These are phyloP conservation scores for Syzygium grande DNA, from an alignment of 345 rosid species.

Conservation along the genomic window DNA sequence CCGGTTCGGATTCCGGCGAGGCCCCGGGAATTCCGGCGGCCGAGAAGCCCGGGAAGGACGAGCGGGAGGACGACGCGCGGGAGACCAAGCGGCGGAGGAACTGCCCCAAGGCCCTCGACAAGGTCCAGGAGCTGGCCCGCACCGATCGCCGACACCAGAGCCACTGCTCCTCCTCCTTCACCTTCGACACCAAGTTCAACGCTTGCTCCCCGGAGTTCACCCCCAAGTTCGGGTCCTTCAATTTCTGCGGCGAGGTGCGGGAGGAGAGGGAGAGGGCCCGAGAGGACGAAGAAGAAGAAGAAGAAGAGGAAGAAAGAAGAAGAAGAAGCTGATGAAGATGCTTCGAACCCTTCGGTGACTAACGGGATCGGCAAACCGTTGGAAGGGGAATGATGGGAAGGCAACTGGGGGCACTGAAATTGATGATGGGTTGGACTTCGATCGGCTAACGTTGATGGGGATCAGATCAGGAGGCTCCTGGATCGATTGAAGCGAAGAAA, in stretches of 20 bases:
- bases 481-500: not conserved
- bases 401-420: not conserved
- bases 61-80: not conserved
- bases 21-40: not conserved
- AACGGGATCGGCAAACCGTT: not conserved
- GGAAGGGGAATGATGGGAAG: not conserved
- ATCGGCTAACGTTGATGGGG: not conserved
- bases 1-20: not conserved
- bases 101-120: slow-evolving; percentile 1
- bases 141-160: not conserved
- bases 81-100: not conserved
- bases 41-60: not conserved
- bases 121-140: not conserved
- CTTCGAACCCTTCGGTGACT: not conserved
- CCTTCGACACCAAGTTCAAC: slow-evolving; percentile 1
- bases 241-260: not conserved
- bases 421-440: not conserved
- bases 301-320: not conserved
- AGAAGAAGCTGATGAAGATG: not conserved
- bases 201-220: not conserved
- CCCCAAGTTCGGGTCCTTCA: slow-evolving; percentile 3
- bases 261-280: not conserved
- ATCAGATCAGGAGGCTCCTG: not conserved
- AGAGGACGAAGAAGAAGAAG: not conserved
- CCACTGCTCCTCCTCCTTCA: not conserved